phyloP scores from a whole-genome alignment of 2,329 filamentous ascomycete genomes.

The Aspergillus eucalypticola region DNA sequence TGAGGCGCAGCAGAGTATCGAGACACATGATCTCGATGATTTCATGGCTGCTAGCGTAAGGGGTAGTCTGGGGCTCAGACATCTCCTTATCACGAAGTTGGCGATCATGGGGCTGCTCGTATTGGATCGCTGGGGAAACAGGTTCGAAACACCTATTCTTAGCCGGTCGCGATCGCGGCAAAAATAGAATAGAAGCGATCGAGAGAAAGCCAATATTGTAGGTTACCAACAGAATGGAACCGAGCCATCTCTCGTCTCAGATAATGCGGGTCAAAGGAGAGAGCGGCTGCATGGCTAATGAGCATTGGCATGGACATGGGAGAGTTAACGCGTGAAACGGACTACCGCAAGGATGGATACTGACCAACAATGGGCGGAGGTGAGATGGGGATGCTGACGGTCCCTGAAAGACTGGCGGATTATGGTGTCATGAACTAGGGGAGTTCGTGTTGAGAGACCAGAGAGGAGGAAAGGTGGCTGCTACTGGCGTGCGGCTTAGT shows the following conservation, averaged over 20 bases:
- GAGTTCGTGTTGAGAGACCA: not conserved
- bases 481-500: not conserved
- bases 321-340: not conserved
- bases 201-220: constrained; percentile 7
- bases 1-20: constrained; percentile 18
- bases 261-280: constrained; percentile 1
- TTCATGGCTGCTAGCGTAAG: not conserved
- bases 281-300: constrained; percentile 20
- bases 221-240: constrained; percentile 19
- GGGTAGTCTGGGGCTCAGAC: constrained; percentile 20
- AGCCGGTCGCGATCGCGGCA: constrained; percentile 4
- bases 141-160: constrained; percentile 15
- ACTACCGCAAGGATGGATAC: not conserved
- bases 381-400: not conserved
- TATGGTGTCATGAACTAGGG: not conserved
- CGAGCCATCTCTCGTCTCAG: constrained; percentile 15
- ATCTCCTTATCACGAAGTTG: constrained; percentile 3
- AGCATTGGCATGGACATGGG: not conserved
- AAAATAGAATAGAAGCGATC: constrained; percentile 9
- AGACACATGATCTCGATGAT: not conserved
- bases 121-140: not conserved
- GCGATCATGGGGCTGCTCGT: constrained; percentile 7
- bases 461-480: not conserved
- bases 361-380: constrained; percentile 4
- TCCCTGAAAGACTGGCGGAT: not conserved